These are phyloP conservation scores for Phytophthora ohioensis DNA, from an alignment of 352 stramenopile genomes.

Conservation along the genomic window DNA sequence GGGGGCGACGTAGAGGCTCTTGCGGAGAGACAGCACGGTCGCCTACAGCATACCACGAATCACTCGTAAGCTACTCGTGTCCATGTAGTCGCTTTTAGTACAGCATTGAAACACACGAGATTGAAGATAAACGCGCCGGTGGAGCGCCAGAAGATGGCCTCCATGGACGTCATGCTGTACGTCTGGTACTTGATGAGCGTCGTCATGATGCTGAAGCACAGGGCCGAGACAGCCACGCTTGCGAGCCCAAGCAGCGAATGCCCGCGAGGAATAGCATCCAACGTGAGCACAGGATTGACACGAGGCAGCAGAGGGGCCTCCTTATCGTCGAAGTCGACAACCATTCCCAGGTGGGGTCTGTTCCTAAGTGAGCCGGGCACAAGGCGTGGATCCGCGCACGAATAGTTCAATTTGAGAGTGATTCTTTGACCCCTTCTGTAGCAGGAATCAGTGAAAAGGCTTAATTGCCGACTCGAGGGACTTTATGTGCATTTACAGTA, in stretches of 20 bases:
- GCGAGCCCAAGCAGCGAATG: conserved; percentile 58
- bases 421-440: too few relatives aligned
- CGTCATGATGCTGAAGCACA: conserved; percentile 58
- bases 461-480: too few relatives aligned
- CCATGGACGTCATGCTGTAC: conserved; percentile 57
- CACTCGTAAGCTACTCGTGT: not conserved
- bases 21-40: not conserved
- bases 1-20: conserved; percentile 40
- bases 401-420: too few relatives aligned
- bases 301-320: not conserved
- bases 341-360: not conserved
- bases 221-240: conserved; percentile 60
- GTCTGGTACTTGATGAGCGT: conserved; percentile 1
- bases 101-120: conserved; percentile 32
- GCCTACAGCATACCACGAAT: not conserved
- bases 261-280: conserved; percentile 18
- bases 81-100: not conserved
- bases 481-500: too few relatives aligned
- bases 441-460: too few relatives aligned
- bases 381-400: not conserved
- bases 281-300: not conserved
- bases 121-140: conserved; percentile 52
- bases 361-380: not conserved
- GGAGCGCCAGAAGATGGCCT: conserved; percentile 74
- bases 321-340: not conserved